Base-by-base conservation (phyloP, 768 basidiomycete species). In the Panaeolus papilionaceus region DNA sequence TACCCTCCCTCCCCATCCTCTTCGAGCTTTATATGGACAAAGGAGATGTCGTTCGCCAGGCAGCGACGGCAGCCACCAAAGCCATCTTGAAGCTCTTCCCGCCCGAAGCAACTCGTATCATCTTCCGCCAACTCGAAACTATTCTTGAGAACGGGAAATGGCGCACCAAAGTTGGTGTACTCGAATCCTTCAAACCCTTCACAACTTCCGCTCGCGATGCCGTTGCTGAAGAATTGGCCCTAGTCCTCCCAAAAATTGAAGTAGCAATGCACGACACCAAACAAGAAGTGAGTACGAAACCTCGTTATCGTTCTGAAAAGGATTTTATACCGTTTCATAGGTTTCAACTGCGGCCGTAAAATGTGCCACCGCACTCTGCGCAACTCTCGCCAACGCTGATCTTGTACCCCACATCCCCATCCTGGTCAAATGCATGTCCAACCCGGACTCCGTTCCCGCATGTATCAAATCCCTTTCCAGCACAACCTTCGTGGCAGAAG, bases 261-360 rank as follows among this genome's bases (percentile, higher is more conserved):
- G 82, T 81, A 40, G 90, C 95, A 5, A 96, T 99, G 96, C 94
- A 97, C 73, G 97, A 99, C 79, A 98, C 97, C 67, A 99, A 99
- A 79, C 79, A 87, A 73, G 97, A 99, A 87, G 96, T 95, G 51
- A 72, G 85, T 49, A 18, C n/a, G 8, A 20, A 18, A 20, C 2
- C 12, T 8, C 7, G 8, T 23, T 23, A 9, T 49, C 20, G 47
- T 3, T 2, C 33, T 49, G n/a, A 20, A 6, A 2, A 49, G 9
- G 7, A 26, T 10, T 16, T 42, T 47, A 58, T 68, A 26, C 20
- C 37, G 51, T 62, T 28, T 7, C 26, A n/a, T 66, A 95, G 95
- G 95, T 98, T 38, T 91, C 95, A 12, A 83, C 84, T 64, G 91
- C 93, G 38, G 96, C 96, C 40, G 81, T 88, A 71, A 98, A 98